Conservation (phyloP, 2,329 filamentous ascomycete species). For the Knufia fluminis region DNA sequence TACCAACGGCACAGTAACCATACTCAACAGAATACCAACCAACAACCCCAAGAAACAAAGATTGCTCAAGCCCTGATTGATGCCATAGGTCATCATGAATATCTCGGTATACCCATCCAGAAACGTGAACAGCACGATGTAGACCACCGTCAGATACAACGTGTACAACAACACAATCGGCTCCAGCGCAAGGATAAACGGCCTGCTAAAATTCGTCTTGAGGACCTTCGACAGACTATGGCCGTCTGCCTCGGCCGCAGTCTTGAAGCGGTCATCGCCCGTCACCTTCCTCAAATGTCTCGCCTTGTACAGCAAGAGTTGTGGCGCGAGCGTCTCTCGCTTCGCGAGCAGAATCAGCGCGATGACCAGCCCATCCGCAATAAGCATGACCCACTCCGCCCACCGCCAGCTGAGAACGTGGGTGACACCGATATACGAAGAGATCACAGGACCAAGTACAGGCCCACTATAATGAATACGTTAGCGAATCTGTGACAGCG, state of each 20-base stretch:
- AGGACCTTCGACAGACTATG: constrained; percentile 33
- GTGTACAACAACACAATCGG: constrained; percentile 26
- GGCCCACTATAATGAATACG: too few species aligned
- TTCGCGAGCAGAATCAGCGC: constrained; percentile 34
- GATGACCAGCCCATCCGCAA: constrained; percentile 29
- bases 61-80: constrained; percentile 37
- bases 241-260: constrained; percentile 37
- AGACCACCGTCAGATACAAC: constrained; percentile 25
- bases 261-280: constrained; percentile 39
- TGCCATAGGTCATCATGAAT: constrained; percentile 41
- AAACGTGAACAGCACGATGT: constrained; percentile 30
- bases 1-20: constrained; percentile 36
- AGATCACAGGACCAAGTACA: constrained; percentile 28
- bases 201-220: constrained; percentile 38
- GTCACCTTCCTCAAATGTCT: constrained; percentile 33
- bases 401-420: constrained; percentile 37
- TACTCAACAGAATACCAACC: constrained; percentile 32
- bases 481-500: too few species aligned
- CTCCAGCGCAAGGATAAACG: constrained; percentile 41
- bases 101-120: constrained; percentile 44
- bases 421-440: constrained; percentile 35
- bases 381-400: constrained; percentile 37
- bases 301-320: constrained; percentile 40
- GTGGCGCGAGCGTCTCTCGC: constrained; percentile 43
- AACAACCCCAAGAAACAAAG: constrained; percentile 42